phyloP scores from a whole-genome alignment of 495 filamentous ascomycete genomes.

The Pyrenopolyporus hunteri region DNA sequence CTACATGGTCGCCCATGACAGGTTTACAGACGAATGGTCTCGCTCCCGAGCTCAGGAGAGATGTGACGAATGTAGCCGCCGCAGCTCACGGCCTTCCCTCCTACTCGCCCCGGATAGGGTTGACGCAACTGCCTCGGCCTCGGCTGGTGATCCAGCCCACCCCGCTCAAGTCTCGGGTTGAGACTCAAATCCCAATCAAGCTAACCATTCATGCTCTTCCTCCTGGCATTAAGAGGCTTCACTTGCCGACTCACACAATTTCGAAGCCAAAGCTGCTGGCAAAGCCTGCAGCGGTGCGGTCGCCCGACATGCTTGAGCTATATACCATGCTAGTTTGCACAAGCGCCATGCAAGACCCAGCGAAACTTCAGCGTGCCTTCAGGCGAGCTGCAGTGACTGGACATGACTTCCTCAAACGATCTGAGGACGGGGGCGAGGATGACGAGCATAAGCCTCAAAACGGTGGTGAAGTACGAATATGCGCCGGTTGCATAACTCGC shows the following conservation, averaged over 20 bases:
- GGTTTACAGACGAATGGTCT: slow-evolving; percentile 7
- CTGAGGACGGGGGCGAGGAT: slow-evolving; percentile 38
- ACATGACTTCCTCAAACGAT: slow-evolving; percentile 14
- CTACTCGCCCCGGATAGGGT: slow-evolving; percentile 17
- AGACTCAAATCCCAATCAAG: slow-evolving; percentile 88
- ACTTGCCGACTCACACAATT: slow-evolving; percentile 86
- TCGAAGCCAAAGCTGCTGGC: slow-evolving; percentile 87
- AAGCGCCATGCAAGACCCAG: slow-evolving; percentile 84
- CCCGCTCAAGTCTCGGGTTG: slow-evolving; percentile 84
- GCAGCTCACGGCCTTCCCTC: slow-evolving; percentile 16
- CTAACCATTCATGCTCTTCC: slow-evolving; percentile 77
- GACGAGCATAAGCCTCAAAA: slow-evolving; percentile 75
- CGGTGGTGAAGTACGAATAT: slow-evolving; percentile 89
- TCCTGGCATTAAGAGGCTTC: slow-evolving; percentile 73
- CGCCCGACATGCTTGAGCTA: slow-evolving; percentile 78
- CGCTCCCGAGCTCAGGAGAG: slow-evolving; percentile 7
- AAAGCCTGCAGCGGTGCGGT: slow-evolving; percentile 63
- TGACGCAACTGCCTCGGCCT: slow-evolving; percentile 20
- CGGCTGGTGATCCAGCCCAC: slow-evolving; percentile 63
- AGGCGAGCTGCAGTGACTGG: slow-evolving; percentile 60
- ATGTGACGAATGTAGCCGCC: slow-evolving; percentile 20
- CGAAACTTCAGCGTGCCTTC: slow-evolving; percentile 66
- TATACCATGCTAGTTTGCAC: slow-evolving; percentile 83
- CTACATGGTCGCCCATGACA: slow-evolving; percentile 23
- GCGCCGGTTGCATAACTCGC: slow-evolving; percentile 77